Evolutionary conservation across 768 basidiomycete species (phyloP).

Genomic region (Wakefieldia striispora): DNA sequence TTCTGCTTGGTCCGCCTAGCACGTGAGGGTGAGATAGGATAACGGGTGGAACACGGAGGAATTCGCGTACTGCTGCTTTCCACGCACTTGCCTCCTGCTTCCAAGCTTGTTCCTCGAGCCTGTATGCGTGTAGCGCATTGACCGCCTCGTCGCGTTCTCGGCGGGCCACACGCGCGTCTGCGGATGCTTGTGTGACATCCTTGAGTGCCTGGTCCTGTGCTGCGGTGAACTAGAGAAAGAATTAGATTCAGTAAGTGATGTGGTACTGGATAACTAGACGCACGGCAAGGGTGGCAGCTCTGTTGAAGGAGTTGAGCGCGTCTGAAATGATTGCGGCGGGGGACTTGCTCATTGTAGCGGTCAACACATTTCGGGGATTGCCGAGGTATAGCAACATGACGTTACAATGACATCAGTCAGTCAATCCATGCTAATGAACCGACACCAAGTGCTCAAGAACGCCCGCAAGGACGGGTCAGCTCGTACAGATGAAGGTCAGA

Average conservation of each 20-base stretch:
- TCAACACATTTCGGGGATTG: constrained; percentile 21
- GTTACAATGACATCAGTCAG: too few species aligned
- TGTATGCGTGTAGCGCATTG: constrained; percentile 42
- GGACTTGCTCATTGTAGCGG: constrained; percentile 29
- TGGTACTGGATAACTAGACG: constrained; percentile 8
- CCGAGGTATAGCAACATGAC: constrained; percentile 15
- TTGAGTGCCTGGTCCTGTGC: constrained; percentile 54
- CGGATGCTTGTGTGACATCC: constrained; percentile 48
- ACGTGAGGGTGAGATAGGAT: constrained; percentile 6
- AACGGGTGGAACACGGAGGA: constrained; percentile 7
- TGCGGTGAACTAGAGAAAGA: constrained; percentile 45
- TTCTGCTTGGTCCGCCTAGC: constrained; percentile 58
- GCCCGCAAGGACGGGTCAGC: constrained; percentile 3
- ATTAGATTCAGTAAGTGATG: constrained; percentile 1
- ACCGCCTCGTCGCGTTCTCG: constrained; percentile 50
- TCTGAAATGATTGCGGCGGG: constrained; percentile 40
- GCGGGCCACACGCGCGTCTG: constrained; percentile 47
- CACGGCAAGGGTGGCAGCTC: constrained; percentile 41
- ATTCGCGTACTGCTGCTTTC: constrained; percentile 49
- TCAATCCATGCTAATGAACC: too few species aligned
- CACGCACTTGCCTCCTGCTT: constrained; percentile 41
- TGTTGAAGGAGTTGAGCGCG: constrained; percentile 40
- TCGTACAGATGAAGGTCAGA: constrained; percentile 13
- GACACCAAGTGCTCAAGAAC: background rate
- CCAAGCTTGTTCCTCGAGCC: constrained; percentile 47